Conservation (phyloP, 1,139 yeast species). For the Suhomyces wounanorum region DNA sequence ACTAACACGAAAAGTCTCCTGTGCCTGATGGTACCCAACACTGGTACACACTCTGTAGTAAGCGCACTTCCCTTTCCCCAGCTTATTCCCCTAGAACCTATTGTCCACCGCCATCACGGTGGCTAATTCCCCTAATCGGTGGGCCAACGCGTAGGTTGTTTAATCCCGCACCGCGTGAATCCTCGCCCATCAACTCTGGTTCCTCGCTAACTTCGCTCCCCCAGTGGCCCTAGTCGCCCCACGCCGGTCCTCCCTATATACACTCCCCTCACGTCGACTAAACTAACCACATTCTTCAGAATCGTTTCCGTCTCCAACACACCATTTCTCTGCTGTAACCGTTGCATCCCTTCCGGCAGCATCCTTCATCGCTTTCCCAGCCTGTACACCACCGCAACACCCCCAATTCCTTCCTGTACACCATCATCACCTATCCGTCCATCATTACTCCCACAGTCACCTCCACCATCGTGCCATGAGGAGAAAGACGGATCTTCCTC, state of each 20-base stretch:
- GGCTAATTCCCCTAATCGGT: too few species aligned
- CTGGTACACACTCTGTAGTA: too few species aligned
- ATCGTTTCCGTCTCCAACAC: neutral
- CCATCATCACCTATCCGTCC: neutral
- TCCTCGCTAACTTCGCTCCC: neutral
- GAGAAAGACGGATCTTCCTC: conserved; percentile 15
- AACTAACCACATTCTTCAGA: conserved; percentile 1
- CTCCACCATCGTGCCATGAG: conserved; percentile 9
- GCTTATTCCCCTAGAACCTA: too few species aligned
- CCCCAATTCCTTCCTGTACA: neutral
- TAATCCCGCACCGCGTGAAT: neutral
- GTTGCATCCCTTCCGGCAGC: neutral
- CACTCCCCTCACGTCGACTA: conserved; percentile 3
- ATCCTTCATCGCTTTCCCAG: neutral
- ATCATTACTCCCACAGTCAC: neutral
- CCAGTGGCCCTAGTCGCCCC: neutral
- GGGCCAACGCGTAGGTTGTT: neutral
- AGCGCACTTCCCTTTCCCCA: too few species aligned
- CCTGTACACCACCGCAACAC: neutral
- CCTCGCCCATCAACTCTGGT: too few species aligned
- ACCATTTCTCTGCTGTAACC: neutral
- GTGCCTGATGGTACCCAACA: too few species aligned
- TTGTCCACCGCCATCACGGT: too few species aligned
- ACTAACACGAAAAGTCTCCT: too few species aligned
- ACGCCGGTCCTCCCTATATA: neutral